Evolutionary conservation across 2,329 filamentous ascomycete species (phyloP), one percentile per base, ranked within the genome.

Genomic region (Neodidymelliopsis sp.): DNA sequence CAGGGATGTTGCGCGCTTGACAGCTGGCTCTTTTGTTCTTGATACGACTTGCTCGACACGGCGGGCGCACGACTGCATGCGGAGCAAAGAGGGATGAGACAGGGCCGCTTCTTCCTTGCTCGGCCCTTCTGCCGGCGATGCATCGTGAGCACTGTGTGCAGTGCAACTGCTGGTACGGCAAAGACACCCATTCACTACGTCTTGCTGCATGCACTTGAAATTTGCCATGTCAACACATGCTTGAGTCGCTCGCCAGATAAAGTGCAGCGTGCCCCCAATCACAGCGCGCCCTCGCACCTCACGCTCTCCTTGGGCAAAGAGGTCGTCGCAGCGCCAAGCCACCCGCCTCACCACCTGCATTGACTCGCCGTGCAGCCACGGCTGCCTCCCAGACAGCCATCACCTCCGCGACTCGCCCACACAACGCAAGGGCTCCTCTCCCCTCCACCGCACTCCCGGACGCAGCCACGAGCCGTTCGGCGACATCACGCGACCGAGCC

Each of bases 401-500:
- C 66, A 60, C 55, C 62, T 58, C 55, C 63, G 56, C 60, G 51
- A 60, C 43, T 56, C 59, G 64, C 63, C 69, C 67, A 60, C 49
- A 42, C 50, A 39, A 62, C 59, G 43, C 60, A 52, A 65, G 59
- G 62, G 66, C 65, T 60, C 57, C 51, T 53, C 53, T 53, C 39
- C 49, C 46, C 59, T 50, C 57, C 38, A 57, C 48, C 48, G 53
- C 56, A 60, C 59, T 50, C 54, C 62, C 56, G 60, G 54, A 57
- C 63, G 54, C 47, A 60, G 59, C 55, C 48, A 50, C 43, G 44
- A 50, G 55, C 50, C 56, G 60, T 55, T 60, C 56, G 57, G 58
- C 57, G 52, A 51, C 54, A 48, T 28, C 59, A 56, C 63, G 56
- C 63, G 56, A 57, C 55, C 38, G 49, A 51, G 49, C 56, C 61